Conservation (phyloP, 176 grass and related monocot species). For the Phoenix dactylifera region DNA sequence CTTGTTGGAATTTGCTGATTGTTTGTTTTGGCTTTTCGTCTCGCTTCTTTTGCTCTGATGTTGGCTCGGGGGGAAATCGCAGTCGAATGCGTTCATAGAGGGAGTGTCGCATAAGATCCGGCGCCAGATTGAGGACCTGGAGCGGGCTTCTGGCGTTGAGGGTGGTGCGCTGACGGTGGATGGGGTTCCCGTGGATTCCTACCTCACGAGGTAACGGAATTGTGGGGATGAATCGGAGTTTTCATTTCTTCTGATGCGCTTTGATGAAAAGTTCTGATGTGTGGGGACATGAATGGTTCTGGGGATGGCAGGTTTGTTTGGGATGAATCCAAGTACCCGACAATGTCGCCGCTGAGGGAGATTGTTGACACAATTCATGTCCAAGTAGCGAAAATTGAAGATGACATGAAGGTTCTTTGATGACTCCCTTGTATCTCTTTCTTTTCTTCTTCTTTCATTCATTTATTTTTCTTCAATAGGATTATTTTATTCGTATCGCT, state of each 20-base stretch:
- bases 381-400: conserved; percentile 90
- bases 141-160: conserved; percentile 49
- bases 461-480: not conserved
- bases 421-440: not conserved
- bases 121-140: conserved; percentile 89
- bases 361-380: conserved; percentile 62
- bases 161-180: conserved; percentile 67
- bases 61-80: not conserved
- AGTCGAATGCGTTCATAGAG: conserved; percentile 92
- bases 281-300: no score
- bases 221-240: no score
- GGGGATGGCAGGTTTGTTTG: conserved; percentile 60
- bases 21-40: not conserved
- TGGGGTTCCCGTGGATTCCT: conserved; percentile 86
- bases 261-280: no score
- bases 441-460: not conserved
- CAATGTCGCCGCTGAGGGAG: conserved; percentile 82
- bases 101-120: conserved; percentile 93
- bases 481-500: no score
- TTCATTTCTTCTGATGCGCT: no score
- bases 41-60: no score
- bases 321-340: conserved; percentile 86
- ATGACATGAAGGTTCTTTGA: conserved; percentile 81
- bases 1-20: not conserved
- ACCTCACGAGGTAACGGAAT: conserved; percentile 58